phyloP scores from a whole-genome alignment of 345 rosid genomes.

The Barbarea vulgaris region DNA sequence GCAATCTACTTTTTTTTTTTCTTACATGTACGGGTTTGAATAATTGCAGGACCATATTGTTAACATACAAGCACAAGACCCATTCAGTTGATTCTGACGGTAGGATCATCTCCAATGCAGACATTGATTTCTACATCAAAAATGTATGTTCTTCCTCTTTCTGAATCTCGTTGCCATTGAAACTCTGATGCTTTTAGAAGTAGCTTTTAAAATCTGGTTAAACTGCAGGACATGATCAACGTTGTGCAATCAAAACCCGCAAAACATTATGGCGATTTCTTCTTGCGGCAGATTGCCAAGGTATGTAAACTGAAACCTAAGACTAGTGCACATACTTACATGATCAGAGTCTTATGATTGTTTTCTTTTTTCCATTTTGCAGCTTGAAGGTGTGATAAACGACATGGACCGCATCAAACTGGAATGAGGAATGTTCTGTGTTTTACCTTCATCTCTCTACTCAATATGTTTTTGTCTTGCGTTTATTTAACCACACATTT shows the following conservation, averaged over 20 bases:
- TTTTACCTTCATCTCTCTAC: neutral
- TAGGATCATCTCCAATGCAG: conserved; percentile 82
- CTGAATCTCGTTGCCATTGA: neutral
- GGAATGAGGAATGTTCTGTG: conserved; percentile 45
- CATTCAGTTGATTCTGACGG: conserved; percentile 85
- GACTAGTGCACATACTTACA: neutral
- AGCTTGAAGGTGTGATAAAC: conserved; percentile 91
- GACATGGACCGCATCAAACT: conserved; percentile 81
- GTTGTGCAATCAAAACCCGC: conserved; percentile 76
- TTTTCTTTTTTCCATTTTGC: conserved; percentile 22
- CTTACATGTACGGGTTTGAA: neutral
- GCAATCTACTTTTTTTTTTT: neutral
- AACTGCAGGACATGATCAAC: conserved; percentile 79
- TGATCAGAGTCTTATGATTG: neutral
- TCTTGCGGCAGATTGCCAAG: conserved; percentile 92
- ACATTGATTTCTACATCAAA: conserved; percentile 84
- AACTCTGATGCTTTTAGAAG: neutral
- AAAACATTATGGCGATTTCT: conserved; percentile 84
- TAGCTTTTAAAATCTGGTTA: neutral
- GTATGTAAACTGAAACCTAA: conserved; percentile 43
- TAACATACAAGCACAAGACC: conserved; percentile 97
- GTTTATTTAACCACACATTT: too few relatives aligned
- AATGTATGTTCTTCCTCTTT: conserved; percentile 49
- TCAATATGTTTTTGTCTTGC: neutral
- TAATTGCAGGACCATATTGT: conserved; percentile 74